A percentile compares a stretch with the other conserved stretches of the same genome.
These are phyloP conservation scores for Coriaria nepalensis DNA, from an alignment of 306 rosid species.

Conservation along the genomic window DNA sequence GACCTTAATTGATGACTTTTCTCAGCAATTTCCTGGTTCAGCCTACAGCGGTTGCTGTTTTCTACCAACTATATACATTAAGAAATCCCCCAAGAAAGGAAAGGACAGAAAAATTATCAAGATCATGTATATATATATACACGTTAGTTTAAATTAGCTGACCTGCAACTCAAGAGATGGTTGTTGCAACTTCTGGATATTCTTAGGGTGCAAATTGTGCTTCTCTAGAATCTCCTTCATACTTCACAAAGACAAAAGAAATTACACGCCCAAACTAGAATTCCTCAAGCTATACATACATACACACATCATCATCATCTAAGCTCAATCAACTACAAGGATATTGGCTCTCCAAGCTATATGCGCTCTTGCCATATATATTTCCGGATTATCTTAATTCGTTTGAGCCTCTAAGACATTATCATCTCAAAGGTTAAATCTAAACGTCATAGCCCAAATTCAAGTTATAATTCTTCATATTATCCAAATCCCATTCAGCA, in stretches of 20 bases:
- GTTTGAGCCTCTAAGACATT: too few species aligned
- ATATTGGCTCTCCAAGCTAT: too few species aligned
- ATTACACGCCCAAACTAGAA: background rate
- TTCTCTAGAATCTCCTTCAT: conserved; percentile 70
- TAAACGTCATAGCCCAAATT: too few species aligned
- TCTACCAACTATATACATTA: conserved; percentile 56
- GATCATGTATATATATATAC: background rate
- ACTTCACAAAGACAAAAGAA: conserved; percentile 26
- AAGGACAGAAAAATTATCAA: background rate
- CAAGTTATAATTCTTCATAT: too few species aligned
- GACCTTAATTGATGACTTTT: conserved; percentile 66
- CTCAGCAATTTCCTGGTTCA: conserved; percentile 67
- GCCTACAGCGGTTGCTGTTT: conserved; percentile 40
- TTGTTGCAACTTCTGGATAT: conserved; percentile 48
- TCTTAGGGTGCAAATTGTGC: conserved; percentile 69
- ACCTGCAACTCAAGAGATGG: conserved; percentile 95
- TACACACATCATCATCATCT: too few species aligned
- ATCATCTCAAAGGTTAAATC: too few species aligned
- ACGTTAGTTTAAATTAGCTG: background rate
- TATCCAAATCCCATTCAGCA: too few species aligned
- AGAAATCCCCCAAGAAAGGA: background rate
- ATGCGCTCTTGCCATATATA: too few species aligned
- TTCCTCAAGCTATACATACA: too few species aligned
- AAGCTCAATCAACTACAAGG: too few species aligned
- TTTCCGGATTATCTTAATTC: too few species aligned